Conservation (phyloP, 805 yeast species). For the Saturnispora zaruensis region DNA sequence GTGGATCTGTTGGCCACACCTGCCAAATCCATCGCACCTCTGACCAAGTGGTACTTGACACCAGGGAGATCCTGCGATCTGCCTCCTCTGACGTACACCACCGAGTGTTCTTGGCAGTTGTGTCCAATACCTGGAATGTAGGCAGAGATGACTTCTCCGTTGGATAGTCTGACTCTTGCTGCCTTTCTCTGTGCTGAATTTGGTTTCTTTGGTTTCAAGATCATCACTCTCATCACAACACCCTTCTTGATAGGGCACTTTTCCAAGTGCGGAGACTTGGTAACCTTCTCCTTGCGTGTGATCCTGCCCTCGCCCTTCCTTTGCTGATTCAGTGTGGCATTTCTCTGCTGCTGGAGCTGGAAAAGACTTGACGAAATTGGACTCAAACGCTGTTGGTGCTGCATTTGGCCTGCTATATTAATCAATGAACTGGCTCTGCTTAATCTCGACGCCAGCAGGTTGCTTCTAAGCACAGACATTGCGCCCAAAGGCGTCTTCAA, state of each 20-base stretch:
- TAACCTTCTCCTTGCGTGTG: conserved; percentile 30
- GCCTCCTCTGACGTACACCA: conserved; percentile 96
- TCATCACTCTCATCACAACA: conserved; percentile 88
- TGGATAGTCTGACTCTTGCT: conserved; percentile 85
- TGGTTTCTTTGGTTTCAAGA: conserved; percentile 95
- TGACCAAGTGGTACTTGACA: conserved; percentile 85
- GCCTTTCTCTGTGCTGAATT: conserved; percentile 97
- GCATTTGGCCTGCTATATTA: not conserved
- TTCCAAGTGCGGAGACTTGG: conserved; percentile 75
- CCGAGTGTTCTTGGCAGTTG: conserved; percentile 95
- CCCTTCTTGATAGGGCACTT: conserved; percentile 85
- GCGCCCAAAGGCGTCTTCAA: not conserved
- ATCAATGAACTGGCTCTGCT: not conserved
- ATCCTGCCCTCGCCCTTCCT: conserved; percentile 51
- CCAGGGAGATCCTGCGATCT: conserved; percentile 98
- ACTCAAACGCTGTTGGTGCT: not conserved
- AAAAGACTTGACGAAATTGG: conserved; percentile 8
- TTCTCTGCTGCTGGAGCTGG: conserved; percentile 33
- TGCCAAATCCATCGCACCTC: conserved; percentile 89
- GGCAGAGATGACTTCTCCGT: conserved; percentile 82
- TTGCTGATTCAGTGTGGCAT: conserved; percentile 72
- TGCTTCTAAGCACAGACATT: not conserved
- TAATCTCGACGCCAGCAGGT: not conserved
- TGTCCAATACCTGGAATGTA: conserved; percentile 99
- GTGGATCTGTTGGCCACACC: conserved; percentile 92